These are phyloP conservation scores for Neckera pumila DNA, from an alignment of 225 moss, liverwort and hornwort genomes.

Conservation along the genomic window DNA sequence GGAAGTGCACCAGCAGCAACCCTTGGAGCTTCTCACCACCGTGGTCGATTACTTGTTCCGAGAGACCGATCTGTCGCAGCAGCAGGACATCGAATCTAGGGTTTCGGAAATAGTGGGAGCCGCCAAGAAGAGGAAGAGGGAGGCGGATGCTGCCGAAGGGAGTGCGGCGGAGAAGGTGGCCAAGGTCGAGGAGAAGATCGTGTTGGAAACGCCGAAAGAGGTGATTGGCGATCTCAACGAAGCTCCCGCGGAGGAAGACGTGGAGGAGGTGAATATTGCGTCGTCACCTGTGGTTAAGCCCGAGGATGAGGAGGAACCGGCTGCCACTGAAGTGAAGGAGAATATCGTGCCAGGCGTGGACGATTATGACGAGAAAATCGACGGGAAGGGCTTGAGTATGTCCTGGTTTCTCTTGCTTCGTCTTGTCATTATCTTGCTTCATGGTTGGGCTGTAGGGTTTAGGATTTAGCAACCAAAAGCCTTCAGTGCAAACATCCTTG, in stretches of 20 bases:
- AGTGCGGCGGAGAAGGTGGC: constrained; percentile 22
- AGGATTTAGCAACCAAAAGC: neutral
- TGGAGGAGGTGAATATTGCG: constrained; percentile 26
- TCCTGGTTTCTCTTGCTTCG: neutral
- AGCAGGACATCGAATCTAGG: constrained; percentile 18
- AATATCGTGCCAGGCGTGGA: constrained; percentile 22
- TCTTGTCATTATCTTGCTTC: neutral
- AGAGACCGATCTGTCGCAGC: constrained; percentile 25
- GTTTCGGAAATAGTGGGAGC: constrained; percentile 24
- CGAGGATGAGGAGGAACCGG: neutral
- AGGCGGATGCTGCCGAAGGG: constrained; percentile 9
- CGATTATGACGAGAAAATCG: constrained; percentile 37
- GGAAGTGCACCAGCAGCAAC: constrained; percentile 45
- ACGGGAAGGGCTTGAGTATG: constrained; percentile 53
- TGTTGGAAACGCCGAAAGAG: neutral
- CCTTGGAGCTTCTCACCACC: constrained; percentile 26
- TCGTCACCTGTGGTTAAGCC: constrained; percentile 6
- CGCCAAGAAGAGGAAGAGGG: constrained; percentile 32
- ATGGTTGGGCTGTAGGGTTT: neutral
- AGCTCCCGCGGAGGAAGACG: constrained; percentile 9
- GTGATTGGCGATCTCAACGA: constrained; percentile 1
- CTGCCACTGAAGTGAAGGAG: constrained; percentile 5
- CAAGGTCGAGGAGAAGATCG: constrained; percentile 1
- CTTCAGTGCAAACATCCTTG: neutral
- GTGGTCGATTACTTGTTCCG: constrained; percentile 36